Evolutionary conservation across 148 eudicot genomes (phyloP).

Genomic region (Rhododendron mucronatum): DNA sequence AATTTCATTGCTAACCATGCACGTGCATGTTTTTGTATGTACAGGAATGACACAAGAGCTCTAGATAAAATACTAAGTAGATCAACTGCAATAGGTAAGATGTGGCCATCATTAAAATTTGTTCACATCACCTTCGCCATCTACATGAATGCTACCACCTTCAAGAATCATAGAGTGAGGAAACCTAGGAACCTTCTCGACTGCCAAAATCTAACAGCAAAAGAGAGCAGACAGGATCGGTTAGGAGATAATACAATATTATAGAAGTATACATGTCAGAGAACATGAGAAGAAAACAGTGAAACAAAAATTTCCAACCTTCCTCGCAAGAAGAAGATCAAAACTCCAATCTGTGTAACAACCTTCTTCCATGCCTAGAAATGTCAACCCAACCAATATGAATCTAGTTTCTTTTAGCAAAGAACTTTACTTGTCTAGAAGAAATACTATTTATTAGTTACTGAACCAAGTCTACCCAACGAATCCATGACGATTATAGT

Average conservation of each 20-base stretch:
- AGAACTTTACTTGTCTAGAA: background rate
- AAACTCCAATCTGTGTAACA: slow-evolving; percentile 91
- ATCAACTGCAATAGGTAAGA: background rate
- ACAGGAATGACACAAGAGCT: background rate
- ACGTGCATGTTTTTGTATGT: background rate
- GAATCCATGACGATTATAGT: background rate
- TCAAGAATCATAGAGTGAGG: slow-evolving; percentile 82
- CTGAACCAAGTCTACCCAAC: background rate
- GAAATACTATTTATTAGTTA: background rate
- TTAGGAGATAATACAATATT: background rate
- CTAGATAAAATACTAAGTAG: background rate
- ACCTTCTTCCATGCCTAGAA: slow-evolving; percentile 71
- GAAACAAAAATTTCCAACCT: slow-evolving; percentile 45
- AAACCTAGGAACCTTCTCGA: slow-evolving; percentile 82
- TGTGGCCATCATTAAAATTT: background rate
- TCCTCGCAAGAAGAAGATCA: slow-evolving; percentile 75
- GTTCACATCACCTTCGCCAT: slow-evolving; percentile 73
- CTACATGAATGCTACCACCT: slow-evolving; percentile 99
- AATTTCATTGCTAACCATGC: background rate
- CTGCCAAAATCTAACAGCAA: slow-evolving; percentile 50
- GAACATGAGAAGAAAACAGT: background rate
- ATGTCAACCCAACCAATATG: slow-evolving; percentile 2
- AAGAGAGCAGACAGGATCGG: background rate
- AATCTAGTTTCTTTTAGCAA: background rate
- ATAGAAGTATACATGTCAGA: background rate